Evolutionary conservation across 176 grass and related monocot species (phyloP), one percentile per base, ranked within the genome.

Genomic region (Microstegium vimineum): DNA sequence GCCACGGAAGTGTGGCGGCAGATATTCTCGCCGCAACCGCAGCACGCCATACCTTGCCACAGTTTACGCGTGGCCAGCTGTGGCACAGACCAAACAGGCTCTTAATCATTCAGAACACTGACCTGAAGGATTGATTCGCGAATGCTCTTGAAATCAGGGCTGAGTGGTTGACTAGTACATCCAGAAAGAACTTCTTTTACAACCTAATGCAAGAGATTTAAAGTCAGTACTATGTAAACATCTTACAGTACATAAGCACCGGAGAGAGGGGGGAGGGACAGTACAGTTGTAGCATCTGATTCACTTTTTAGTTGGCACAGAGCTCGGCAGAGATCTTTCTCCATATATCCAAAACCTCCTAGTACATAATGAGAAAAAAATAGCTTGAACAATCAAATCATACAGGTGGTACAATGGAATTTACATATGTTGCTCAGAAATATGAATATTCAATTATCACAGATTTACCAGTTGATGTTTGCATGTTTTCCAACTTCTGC

Each of bases 91-190:
- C n/a, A n/a, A n/a, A n/a, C n/a, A n/a, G n/a, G n/a, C n/a, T n/a
- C n/a, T n/a, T n/a, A 75, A 69, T 37, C 47, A 14, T 74, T 62
- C 6, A 23, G 25, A 83, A 80, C 47, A 63, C 41, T 75, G 70
- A 98, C 92, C 95, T 98, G 84, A 74, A 98, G 88, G 91, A 98
- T 90, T 78, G 95, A 89, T 85, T 93, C 95, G 68, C 88, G 92
- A 32, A 90, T 90, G 69, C 78, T 92, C 81, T 81, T 77, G 78
- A 94, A 57, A 85, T 86, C 88, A 86, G 84, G 68, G 71, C 78
- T 87, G 16, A 62, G 62, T 69, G 70, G 84, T 86, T 91, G 89
- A 66, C 45, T 36, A 32, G 77, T 40, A 62, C 78, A 77, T 73
- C 75, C 81, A 27, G 78, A 71, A 54, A 90, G 61, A 79, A 98